Percentiles rank a stretch among this genome's conserved stretches.
phyloP scores from a whole-genome alignment of 805 yeast genomes.

The Jamesozyma spencerorum region DNA sequence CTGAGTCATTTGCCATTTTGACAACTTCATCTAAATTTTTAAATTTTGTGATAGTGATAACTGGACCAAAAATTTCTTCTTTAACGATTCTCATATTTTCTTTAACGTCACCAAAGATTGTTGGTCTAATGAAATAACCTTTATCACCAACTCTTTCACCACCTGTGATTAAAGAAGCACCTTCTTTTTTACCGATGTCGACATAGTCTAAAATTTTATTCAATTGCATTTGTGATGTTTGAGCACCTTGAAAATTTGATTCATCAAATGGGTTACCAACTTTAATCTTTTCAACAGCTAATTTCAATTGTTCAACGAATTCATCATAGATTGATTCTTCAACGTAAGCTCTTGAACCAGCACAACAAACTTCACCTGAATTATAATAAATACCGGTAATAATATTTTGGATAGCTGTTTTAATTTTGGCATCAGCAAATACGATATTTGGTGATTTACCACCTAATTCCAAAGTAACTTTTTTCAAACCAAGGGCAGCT shows the following conservation, averaged over 20 bases:
- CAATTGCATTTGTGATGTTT: constrained; percentile 60
- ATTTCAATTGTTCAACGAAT: constrained; percentile 49
- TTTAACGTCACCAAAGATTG: constrained; percentile 74
- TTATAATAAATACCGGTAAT: constrained; percentile 75
- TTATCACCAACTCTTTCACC: constrained; percentile 66
- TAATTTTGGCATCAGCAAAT: constrained; percentile 64
- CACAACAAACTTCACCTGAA: constrained; percentile 90
- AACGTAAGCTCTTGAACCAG: constrained; percentile 81
- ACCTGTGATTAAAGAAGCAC: constrained; percentile 69
- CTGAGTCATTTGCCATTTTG: constrained; percentile 62
- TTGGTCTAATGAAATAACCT: constrained; percentile 72
- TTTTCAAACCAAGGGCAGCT: constrained; percentile 68
- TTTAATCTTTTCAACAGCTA: constrained; percentile 41
- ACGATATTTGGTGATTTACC: constrained; percentile 87
- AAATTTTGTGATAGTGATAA: constrained; percentile 67
- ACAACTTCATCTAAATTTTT: constrained; percentile 66
- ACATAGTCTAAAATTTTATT: constrained; percentile 56
- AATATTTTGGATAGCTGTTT: constrained; percentile 55
- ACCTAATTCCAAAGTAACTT: constrained; percentile 76
- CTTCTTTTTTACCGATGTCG: constrained; percentile 54
- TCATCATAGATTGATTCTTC: constrained; percentile 65
- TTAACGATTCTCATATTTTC: constrained; percentile 65
- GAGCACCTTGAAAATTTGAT: constrained; percentile 63
- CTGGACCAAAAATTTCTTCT: constrained; percentile 92
- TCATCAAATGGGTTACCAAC: constrained; percentile 77